Percentiles rank a stretch among this genome's conserved stretches.
phyloP scores from a whole-genome alignment of 306 rosid species.

The Arachis hypogaea region DNA sequence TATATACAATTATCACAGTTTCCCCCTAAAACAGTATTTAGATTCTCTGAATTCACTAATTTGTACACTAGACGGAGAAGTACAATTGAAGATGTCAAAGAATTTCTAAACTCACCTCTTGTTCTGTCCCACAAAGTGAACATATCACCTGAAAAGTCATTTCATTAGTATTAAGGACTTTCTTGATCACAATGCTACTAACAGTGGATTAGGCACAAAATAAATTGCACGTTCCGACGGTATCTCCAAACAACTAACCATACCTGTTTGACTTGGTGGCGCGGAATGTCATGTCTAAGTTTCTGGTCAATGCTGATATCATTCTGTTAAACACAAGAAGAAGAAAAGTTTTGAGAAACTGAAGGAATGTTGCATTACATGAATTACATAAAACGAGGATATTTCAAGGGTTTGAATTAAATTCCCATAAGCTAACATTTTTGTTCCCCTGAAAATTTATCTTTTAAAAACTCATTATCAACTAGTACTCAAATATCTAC shows the following conservation, averaged over 20 bases:
- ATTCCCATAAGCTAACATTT: neutral
- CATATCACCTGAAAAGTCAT: slow-evolving; percentile 67
- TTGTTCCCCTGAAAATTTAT: neutral
- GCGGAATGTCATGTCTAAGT: slow-evolving; percentile 78
- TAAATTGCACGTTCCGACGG: neutral
- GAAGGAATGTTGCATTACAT: slow-evolving; percentile 8
- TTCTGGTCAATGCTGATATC: slow-evolving; percentile 62
- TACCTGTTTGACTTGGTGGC: slow-evolving; percentile 74
- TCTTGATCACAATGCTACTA: slow-evolving; percentile 6
- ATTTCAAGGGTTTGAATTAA: neutral
- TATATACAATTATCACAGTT: neutral
- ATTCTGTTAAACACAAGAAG: slow-evolving; percentile 50
- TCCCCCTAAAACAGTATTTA: slow-evolving; percentile 2
- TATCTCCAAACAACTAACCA: slow-evolving; percentile 18
- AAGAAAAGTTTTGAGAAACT: slow-evolving; percentile 2
- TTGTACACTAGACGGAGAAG: neutral
- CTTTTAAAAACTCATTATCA: neutral
- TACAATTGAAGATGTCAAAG: neutral
- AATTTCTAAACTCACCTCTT: slow-evolving; percentile 66
- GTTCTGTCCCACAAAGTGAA: slow-evolving; percentile 80
- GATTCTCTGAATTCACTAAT: slow-evolving; percentile 13
- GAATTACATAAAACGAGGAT: neutral
- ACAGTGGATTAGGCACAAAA: neutral
- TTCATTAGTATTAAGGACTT: slow-evolving; percentile 30
- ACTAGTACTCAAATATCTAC: neutral